Base-by-base conservation (phyloP, 495 filamentous ascomycete species). In the Xylaria bambusicola region DNA sequence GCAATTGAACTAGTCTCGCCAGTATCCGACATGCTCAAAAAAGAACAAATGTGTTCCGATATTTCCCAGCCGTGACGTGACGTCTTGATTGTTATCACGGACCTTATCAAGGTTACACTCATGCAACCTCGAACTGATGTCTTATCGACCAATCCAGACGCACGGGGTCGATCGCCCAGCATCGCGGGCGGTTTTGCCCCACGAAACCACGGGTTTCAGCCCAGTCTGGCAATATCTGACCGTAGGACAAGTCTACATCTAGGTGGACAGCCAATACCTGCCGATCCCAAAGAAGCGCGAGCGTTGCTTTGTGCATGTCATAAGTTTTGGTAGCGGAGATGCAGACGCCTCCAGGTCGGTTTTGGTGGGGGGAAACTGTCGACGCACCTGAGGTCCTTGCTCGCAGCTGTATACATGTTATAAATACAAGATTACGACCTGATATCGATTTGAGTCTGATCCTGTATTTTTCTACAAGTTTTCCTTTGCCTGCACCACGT, bases 71-170 rank as follows among this genome's bases (percentile, higher is more conserved):
- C 36, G 36, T 10, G 6, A 13, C 15, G 36, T 10, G 36, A 15
- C 3, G 48, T 36, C 27, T 35, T 35, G n/a, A 38, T 38, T 38
- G 17, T 36, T 21, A 4, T 23, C 31, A 15, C 23, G 51, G 29
- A 38, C 38, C 52, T 44, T 44, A 54, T 54, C 52, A 17, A 38
- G 52, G 52, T 54, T 31, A 26, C 52, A 54, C 40, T 18, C n/a
- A 54, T 54, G 52, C 52, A 26, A 42, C 52, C 9, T 10, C 52
- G 3, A 29, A 44, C n/a, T 26, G 38, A 36, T n/a, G 17, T 7
- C 52, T 54, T 54, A 54, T 54, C 52, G 52, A 54, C 52, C 52
- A 54, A 54, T 54, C 52, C 36, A 1, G 52, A 53, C 17, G 35
- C 51, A 17, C 36, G 38, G 0, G 1, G 52, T n/a, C 21, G 8